Conservation (phyloP, 2,329 filamentous ascomycete genomes). For the Fusarium torreyae region DNA sequence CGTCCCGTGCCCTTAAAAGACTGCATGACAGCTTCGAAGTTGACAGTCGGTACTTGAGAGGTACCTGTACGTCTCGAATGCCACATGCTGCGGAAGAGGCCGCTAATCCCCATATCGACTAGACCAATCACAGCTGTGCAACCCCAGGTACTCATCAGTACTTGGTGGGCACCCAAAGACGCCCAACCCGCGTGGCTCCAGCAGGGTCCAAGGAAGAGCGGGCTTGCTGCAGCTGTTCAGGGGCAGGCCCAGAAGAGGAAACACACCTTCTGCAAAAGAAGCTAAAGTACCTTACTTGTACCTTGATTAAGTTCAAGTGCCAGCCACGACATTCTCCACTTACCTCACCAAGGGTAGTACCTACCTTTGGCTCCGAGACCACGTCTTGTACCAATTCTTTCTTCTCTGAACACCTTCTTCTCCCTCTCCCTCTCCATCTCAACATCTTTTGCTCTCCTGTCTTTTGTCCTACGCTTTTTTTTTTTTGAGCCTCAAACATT, state of each 20-base stretch:
- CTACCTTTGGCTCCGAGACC: conserved; percentile 11
- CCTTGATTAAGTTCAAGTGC: conserved; percentile 4
- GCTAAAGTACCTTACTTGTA: conserved; percentile 21
- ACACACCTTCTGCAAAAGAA: conserved; percentile 12
- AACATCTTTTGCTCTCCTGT: conserved; percentile 14
- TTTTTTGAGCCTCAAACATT: not conserved
- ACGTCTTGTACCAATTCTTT: conserved; percentile 28
- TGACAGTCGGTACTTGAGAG: conserved; percentile 12
- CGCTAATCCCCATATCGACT: conserved; percentile 20
- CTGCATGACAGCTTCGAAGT: conserved; percentile 16
- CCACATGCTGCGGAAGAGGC: conserved; percentile 32
- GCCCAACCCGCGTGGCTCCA: conserved; percentile 31
- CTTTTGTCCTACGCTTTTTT: not conserved
- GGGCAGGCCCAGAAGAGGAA: conserved; percentile 36
- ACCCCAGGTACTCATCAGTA: conserved; percentile 6
- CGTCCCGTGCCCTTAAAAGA: conserved; percentile 30
- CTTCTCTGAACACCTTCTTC: conserved; percentile 19
- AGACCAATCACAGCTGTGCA: conserved; percentile 2
- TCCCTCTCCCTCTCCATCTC: conserved; percentile 18
- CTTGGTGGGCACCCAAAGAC: conserved; percentile 12
- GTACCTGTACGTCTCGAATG: conserved; percentile 20
- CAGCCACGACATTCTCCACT: conserved; percentile 35
- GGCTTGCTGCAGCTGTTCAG: conserved; percentile 33
- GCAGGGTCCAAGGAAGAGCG: conserved; percentile 25
- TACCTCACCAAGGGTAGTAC: conserved; percentile 26